Evolutionary conservation across 306 rosid species (phyloP).

Genomic region (Sesbania bispinosa): DNA sequence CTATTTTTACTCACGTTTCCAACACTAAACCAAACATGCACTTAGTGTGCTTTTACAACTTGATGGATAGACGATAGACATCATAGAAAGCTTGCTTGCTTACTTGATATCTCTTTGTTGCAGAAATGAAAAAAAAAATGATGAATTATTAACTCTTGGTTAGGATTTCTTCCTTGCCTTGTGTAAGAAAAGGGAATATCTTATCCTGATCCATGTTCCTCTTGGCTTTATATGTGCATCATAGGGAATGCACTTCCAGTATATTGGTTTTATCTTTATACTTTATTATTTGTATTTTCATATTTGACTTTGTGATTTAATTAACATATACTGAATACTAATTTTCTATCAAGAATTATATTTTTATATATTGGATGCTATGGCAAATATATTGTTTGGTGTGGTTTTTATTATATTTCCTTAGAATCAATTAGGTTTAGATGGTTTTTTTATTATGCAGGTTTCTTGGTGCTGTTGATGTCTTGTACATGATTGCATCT

Average conservation of each 20-base stretch:
- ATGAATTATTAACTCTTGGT: neutral
- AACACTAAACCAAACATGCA: too few relatives aligned
- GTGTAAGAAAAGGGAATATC: neutral
- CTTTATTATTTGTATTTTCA: neutral
- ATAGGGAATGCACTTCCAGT: neutral
- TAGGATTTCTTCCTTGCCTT: conserved; percentile 4
- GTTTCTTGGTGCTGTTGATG: conserved; percentile 48
- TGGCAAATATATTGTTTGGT: neutral
- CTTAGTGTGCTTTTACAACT: neutral
- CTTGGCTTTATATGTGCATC: neutral
- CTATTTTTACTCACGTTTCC: too few relatives aligned
- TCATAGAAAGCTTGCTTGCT: neutral
- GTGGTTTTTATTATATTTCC: conserved; percentile 25
- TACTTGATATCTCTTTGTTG: neutral
- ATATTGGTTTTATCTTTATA: conserved; percentile 18
- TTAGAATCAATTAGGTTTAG: conserved; percentile 57
- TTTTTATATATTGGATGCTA: neutral
- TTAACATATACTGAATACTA: neutral
- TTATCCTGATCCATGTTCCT: neutral
- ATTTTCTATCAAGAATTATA: neutral
- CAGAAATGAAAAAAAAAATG: neutral
- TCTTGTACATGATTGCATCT: conserved; percentile 27
- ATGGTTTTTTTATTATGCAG: conserved; percentile 56
- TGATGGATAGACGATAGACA: conserved; percentile 9
- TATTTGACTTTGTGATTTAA: neutral